Conservation (phyloP, 202 grass and related monocot genomes). For the Hordeum pubiflorum region DNA sequence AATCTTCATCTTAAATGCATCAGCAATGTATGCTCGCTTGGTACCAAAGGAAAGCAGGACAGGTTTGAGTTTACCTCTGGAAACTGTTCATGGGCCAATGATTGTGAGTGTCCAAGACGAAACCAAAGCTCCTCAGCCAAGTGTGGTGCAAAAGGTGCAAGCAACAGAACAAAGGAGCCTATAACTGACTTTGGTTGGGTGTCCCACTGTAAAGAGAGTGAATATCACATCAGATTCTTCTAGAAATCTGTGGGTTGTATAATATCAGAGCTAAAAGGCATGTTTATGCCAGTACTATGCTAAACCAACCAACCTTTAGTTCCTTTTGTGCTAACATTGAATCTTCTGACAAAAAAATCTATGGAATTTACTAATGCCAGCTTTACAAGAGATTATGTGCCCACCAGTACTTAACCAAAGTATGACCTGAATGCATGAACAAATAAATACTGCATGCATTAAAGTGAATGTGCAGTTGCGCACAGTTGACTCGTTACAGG, state of each 20-base stretch:
- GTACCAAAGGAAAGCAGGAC: neutral
- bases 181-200: constrained; percentile 56
- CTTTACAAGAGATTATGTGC: neutral
- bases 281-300: neutral
- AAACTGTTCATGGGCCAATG: constrained; percentile 76
- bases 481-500: neutral
- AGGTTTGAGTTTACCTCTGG: constrained; percentile 53
- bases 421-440: neutral
- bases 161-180: constrained; percentile 68
- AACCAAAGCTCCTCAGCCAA: constrained; percentile 94
- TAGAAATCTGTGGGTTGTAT: neutral
- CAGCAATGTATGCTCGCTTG: neutral
- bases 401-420: neutral
- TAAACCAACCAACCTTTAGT: neutral
- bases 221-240: constrained; percentile 10
- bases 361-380: neutral
- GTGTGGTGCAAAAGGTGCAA: constrained; percentile 90
- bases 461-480: neutral
- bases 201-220: constrained; percentile 61
- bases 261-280: neutral
- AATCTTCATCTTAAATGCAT: constrained; percentile 9
- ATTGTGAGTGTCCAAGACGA: constrained; percentile 61
- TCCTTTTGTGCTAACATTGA: neutral
- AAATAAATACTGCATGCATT: neutral
- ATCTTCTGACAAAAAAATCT: neutral